Percentiles rank a stretch among this genome's conserved stretches.
phyloP scores from a whole-genome alignment of 208 protist genomes.

The Trichomonas gallinae region DNA sequence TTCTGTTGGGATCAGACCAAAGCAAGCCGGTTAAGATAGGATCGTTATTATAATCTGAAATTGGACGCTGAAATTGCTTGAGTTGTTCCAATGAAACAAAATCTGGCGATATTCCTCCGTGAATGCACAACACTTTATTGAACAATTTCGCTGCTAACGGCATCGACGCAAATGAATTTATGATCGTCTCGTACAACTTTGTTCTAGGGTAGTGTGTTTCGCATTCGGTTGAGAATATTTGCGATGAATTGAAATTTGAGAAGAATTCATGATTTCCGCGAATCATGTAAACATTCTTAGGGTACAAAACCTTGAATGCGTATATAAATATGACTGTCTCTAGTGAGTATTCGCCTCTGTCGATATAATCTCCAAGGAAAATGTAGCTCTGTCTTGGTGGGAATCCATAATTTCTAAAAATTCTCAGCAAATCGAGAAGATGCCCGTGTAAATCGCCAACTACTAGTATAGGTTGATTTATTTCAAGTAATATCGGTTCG shows the following conservation, averaged over 20 bases:
- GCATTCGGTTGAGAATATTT: slow-evolving; percentile 66
- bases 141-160: slow-evolving; percentile 54
- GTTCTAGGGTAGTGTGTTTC: slow-evolving; percentile 61
- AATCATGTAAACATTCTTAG: slow-evolving; percentile 63
- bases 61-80: neutral
- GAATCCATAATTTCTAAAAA: neutral
- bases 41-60: neutral
- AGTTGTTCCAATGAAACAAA: neutral
- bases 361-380: neutral
- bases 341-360: neutral
- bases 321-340: neutral
- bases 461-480: neutral
- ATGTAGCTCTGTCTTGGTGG: neutral
- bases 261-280: slow-evolving; percentile 75
- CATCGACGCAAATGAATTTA: slow-evolving; percentile 63
- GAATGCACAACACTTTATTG: neutral
- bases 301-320: slow-evolving; percentile 44
- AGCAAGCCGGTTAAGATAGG: neutral
- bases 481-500: neutral
- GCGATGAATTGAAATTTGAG: slow-evolving; percentile 73
- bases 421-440: neutral
- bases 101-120: neutral
- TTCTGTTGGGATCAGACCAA: neutral
- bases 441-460: slow-evolving; percentile 5
- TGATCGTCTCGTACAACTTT: slow-evolving; percentile 62